Percentiles rank a stretch among this genome's conserved stretches.
phyloP scores from a whole-genome alignment of 1,139 yeast genomes.

The Nakaseomyces nivariensis region DNA sequence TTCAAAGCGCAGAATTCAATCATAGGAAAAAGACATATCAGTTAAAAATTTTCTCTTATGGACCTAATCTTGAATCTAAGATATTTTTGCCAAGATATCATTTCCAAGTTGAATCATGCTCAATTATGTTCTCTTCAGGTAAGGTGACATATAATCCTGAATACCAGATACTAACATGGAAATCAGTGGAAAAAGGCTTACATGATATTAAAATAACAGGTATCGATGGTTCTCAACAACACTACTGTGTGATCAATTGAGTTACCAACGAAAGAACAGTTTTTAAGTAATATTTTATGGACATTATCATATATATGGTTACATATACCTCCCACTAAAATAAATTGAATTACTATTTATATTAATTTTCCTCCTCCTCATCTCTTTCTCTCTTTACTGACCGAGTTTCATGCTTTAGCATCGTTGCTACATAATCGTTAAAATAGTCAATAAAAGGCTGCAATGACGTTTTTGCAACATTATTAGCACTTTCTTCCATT shows the following conservation, averaged over 20 bases:
- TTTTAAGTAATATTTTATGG: background rate
- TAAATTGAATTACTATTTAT: background rate
- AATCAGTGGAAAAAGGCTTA: background rate
- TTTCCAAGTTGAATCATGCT: conserved; percentile 38
- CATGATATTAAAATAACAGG: background rate
- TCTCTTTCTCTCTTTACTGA: conserved; percentile 40
- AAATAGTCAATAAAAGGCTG: conserved; percentile 70
- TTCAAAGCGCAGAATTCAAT: conserved; percentile 46
- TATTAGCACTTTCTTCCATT: conserved; percentile 32
- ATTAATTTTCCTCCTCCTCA: conserved; percentile 8
- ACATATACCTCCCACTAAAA: background rate
- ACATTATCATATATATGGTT: background rate
- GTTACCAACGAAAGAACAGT: background rate
- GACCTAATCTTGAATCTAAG: conserved; percentile 37
- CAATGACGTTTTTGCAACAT: conserved; percentile 59
- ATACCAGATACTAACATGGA: conserved; percentile 60
- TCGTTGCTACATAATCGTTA: conserved; percentile 46
- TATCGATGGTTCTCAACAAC: background rate
- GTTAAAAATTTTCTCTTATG: conserved; percentile 33
- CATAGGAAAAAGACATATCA: conserved; percentile 38
- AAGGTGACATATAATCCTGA: conserved; percentile 40
- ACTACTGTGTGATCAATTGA: background rate
- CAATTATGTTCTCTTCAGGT: conserved; percentile 42
- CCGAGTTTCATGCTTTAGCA: conserved; percentile 48
- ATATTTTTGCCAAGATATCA: conserved; percentile 68